Base-by-base conservation (phyloP, 1,284 basidiomycete genomes). In the Trametes versicolor region DNA sequence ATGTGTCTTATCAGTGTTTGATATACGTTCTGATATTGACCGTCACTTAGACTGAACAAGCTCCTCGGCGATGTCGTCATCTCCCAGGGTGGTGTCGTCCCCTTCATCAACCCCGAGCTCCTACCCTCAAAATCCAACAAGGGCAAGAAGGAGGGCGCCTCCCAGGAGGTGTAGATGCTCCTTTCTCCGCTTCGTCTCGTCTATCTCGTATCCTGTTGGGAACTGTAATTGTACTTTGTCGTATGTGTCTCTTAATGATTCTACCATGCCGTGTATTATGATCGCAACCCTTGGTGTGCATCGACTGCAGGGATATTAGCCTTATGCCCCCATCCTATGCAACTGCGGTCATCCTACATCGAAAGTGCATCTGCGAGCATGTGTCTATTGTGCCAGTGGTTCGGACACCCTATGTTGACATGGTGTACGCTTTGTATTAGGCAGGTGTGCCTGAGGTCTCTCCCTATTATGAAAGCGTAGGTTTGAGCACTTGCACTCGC, bases 81-180 rank as follows among this genome's bases (percentile, higher is more conserved):
- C 80, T 87, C 83, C 64, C 88, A 95, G 76, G 94, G 94, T 81
- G 94, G 94, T 85, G 94, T 95, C 60, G 82, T 91, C 61, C 89
- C 89, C 62, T 82, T 82, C 80, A 89, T 89, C 75, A 83, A 85
- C 78, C 81, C 86, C 75, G 88, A 90, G 80, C 86, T 92, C 67
- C 83, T 92, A 62, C 90, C 90, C 63, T 83, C 85, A 78, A 91
- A 91, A 84, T 77, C 86, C 52, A 84, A 76, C 78, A 87, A 87
- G 79, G 79, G 82, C 59, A 84, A 81, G 78, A 84, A 85, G 72
- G 83, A 84, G 61, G 74, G 74, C 63, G 76, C 78, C 43, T 80
- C 79, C 15, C 79, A 81, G 70, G 79, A 81, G 70, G 79, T 81
- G 21, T 81, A 74, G 10, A 25, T 50, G 53, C 56, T 36, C 39